Evolutionary conservation across 2,329 filamentous ascomycete species (phyloP), one percentile per base, ranked within the genome.

Genomic region (Calonectria pauciramosa): DNA sequence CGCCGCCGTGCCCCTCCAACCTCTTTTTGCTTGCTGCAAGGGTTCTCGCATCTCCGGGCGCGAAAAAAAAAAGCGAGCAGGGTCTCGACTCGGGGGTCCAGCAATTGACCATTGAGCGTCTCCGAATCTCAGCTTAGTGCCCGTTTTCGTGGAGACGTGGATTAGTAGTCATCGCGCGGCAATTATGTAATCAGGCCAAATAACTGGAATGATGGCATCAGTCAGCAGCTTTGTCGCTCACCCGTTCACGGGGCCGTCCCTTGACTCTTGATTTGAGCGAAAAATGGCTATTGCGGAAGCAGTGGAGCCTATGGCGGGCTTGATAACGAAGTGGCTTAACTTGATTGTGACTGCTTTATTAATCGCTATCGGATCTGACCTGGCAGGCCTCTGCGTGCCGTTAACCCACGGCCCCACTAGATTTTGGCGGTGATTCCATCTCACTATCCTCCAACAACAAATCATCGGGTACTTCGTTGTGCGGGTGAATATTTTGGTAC

Each of bases 201-300:
- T 73, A 60, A 80, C 80, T 80, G 76, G 9, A n/a, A 47, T 47
- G 34, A 14, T 64, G 76, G 77, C 79, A 80, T 80, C 79, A 80
- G 79, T 80, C 79, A 80, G 77, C 79, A 54, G 5, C 47, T 65
- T 60, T 38, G 36, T 38, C 14, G 9, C n/a, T 41, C 63, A 44
- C 51, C 44, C 16, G 32, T 49, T 56, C 56, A 30, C 34, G 30
- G 34, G 34, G 26, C 28, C 49, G 41, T 51, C 34, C 38, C 34
- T 63, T 34, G 23, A 60, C 23, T 28, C 38, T 63, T 34, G 34
- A 63, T 63, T 63, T 63, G 56, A 63, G 56, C 41, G 36, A 13
- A 41, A 18, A 70, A 63, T 30, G 23, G 7, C 26, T 51, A 72
- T 70, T 75, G 60, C 69, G 69, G 30, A 32, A 76, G 66, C 59